Base-by-base conservation (phyloP, 2,329 filamentous ascomycete species). In the Verruconis gallopava region DNA sequence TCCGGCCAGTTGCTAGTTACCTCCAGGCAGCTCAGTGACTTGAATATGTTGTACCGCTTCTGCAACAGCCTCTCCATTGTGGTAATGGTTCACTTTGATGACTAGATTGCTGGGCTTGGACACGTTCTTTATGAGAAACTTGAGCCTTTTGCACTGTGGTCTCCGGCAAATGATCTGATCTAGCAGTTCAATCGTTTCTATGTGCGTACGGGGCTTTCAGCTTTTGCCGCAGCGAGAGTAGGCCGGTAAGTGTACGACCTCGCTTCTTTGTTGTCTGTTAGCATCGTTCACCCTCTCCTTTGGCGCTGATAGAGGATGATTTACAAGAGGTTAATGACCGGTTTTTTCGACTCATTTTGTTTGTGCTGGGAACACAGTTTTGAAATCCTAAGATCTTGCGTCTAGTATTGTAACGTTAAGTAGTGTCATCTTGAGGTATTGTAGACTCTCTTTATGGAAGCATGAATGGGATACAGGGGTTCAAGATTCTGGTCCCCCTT, bases 221-320 rank as follows among this genome's bases (percentile, higher is more conserved):
- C 37, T 21, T 38, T 38, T 38, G 37, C 37, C 37, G 18, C 37
- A 38, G 37, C 37, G 37, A 38, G 37, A 38, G 37, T 19, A 38
- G 11, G 37, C 11, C 37, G 37, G 37, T 21, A 38, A 21, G 37
- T 38, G 22, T 19, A 38, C 37, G 22, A 21, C 13, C 18, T 38
- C 37, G 37, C 37, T 38, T 21, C 18, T 19, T 21, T 21, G 9
- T 12, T 37, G 34, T 17, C 18, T 37, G 11, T 37, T 37, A 37
- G 34, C 34, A 37, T 37, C 34, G 11, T 21, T 38, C 20, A 21
- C 37, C 22, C 22, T 38, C 18, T 38, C 37, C 20, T 21, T 38
- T 38, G 6, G 37, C 37, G 18, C 21, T 38, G 20, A 19, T 38
- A 21, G 37, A 38, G 37, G 18, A 38, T 21, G 17, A 15, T 38